Percentiles rank a stretch among this genome's conserved stretches.
These are phyloP conservation scores for Aspergillus melleus DNA, from an alignment of 2,329 filamentous ascomycete species.

Conservation along the genomic window DNA sequence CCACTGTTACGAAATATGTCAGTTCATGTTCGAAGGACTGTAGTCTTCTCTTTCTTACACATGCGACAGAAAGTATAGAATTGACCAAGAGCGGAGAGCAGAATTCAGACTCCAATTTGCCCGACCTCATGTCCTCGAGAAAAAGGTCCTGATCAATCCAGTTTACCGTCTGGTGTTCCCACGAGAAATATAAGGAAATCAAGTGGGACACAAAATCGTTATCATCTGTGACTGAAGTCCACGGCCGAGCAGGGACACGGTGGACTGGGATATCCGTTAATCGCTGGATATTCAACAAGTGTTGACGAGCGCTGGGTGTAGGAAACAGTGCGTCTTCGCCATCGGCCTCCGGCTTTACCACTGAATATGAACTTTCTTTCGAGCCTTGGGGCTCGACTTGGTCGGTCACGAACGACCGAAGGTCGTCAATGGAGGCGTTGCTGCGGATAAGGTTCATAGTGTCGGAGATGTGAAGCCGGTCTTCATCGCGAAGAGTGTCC, in stretches of 20 bases:
- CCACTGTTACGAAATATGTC: background rate
- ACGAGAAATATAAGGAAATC: conserved; percentile 21
- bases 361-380: background rate
- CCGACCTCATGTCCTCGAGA: conserved; percentile 27
- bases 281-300: conserved; percentile 2
- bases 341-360: background rate
- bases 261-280: conserved; percentile 8
- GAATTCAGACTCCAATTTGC: conserved; percentile 19
- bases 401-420: conserved; percentile 4
- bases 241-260: conserved; percentile 19
- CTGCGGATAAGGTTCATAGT: conserved; percentile 14
- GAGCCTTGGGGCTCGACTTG: background rate
- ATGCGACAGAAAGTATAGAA: conserved; percentile 22
- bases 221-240: conserved; percentile 19
- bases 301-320: background rate
- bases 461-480: conserved; percentile 3
- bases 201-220: conserved; percentile 24
- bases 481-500: conserved; percentile 11
- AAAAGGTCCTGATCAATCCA: conserved; percentile 28
- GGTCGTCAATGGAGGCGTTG: conserved; percentile 11
- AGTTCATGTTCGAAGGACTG: background rate
- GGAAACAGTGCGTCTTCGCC: background rate
- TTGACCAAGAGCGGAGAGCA: conserved; percentile 32
- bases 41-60: conserved; percentile 7
- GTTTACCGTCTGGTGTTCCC: conserved; percentile 19